These are phyloP conservation scores for Fusarium neocosmosporiellum DNA, from an alignment of 2,329 filamentous ascomycete species.

Conservation along the genomic window DNA sequence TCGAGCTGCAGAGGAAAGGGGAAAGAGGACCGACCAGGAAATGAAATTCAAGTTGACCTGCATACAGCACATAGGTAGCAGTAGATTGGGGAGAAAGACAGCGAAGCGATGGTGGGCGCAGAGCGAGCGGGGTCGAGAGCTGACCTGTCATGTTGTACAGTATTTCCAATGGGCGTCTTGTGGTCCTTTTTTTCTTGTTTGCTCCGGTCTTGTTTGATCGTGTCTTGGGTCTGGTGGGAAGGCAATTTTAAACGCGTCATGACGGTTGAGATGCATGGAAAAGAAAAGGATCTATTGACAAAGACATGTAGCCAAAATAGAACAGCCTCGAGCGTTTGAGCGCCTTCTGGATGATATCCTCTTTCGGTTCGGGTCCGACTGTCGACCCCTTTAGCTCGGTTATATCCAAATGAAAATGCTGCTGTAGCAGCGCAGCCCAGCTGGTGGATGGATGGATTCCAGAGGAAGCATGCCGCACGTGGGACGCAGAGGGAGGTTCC, in stretches of 20 bases:
- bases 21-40: slow-evolving; percentile 11
- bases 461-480: slow-evolving; percentile 2
- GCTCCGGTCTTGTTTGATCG: slow-evolving; percentile 9
- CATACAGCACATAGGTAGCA: slow-evolving; percentile 13
- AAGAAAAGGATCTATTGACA: slow-evolving; percentile 7
- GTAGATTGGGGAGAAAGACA: slow-evolving; percentile 16
- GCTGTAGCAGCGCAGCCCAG: not conserved
- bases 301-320: slow-evolving; percentile 6
- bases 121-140: slow-evolving; percentile 31
- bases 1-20: slow-evolving; percentile 11
- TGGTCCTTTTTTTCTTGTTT: slow-evolving; percentile 12
- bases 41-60: slow-evolving; percentile 31
- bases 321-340: not conserved
- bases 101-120: slow-evolving; percentile 23
- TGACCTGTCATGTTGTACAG: slow-evolving; percentile 40
- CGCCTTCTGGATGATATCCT: not conserved
- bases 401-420: not conserved
- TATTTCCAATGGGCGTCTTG: slow-evolving; percentile 13
- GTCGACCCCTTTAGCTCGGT: not conserved
- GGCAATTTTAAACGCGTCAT: slow-evolving; percentile 23
- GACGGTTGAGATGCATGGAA: slow-evolving; percentile 17
- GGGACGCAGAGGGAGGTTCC: not conserved
- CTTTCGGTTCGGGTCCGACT: not conserved
- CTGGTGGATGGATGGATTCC: not conserved
- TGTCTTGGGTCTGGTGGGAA: slow-evolving; percentile 11